Evolutionary conservation across 1,284 basidiomycete genomes (phyloP).

Genomic region (Cryptococcus sp.): DNA sequence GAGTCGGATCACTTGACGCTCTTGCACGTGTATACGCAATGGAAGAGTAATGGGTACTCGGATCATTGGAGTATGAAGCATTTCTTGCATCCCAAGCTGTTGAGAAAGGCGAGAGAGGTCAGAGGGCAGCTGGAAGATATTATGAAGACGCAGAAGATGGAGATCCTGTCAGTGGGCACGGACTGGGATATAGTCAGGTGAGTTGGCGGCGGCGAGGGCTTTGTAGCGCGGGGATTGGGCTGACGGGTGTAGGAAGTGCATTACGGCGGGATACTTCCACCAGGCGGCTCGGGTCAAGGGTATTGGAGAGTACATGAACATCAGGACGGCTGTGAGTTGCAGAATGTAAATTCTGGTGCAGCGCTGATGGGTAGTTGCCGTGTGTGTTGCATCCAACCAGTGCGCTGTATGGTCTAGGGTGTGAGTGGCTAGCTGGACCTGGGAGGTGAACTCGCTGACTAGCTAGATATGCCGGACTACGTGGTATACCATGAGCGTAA

Average conservation of each 20-base stretch:
- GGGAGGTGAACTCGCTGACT: constrained; percentile 3
- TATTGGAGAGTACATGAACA: constrained; percentile 97
- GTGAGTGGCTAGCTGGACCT: constrained; percentile 50
- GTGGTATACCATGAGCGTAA: constrained; percentile 86
- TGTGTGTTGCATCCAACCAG: constrained; percentile 82
- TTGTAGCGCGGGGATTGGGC: neutral
- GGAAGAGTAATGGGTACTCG: constrained; percentile 89
- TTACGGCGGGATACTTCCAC: constrained; percentile 97
- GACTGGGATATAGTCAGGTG: constrained; percentile 91
- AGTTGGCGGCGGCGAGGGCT: constrained; percentile 6
- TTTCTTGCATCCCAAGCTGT: constrained; percentile 91
- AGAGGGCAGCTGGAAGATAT: constrained; percentile 94
- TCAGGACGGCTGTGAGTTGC: constrained; percentile 69
- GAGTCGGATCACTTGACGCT: constrained; percentile 96
- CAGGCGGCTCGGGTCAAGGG: constrained; percentile 97
- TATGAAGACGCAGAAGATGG: constrained; percentile 97
- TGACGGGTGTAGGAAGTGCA: constrained; percentile 71
- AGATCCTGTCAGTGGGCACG: constrained; percentile 79
- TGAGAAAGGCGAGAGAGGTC: constrained; percentile 95
- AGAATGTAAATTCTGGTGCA: constrained; percentile 3
- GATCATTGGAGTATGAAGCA: constrained; percentile 93
- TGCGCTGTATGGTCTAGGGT: constrained; percentile 92
- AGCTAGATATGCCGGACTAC: constrained; percentile 86
- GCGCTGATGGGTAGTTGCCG: constrained; percentile 33
- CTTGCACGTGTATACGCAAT: constrained; percentile 94